Evolutionary conservation across 208 protist species (phyloP), one percentile per base, ranked within the genome.

Genomic region (Borovskyia barvae): DNA sequence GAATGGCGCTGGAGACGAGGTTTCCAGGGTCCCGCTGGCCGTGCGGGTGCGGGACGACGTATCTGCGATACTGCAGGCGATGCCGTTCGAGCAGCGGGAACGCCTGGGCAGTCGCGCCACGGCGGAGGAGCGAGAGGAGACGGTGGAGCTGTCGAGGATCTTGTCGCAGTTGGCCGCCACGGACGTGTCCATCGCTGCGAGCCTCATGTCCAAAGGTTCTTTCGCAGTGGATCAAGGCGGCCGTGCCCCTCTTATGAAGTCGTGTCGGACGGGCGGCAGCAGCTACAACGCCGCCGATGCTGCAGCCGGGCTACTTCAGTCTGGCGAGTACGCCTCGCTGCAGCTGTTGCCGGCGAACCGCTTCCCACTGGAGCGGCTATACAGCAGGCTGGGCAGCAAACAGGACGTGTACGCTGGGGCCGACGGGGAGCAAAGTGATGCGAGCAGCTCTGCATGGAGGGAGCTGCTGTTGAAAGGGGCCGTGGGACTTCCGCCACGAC

Each of bases 101-200:
- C 66, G 55, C 17, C 53, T 64, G 11, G 56, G 58, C 25, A 64
- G 41, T 32, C 46, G 53, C 25, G 46, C 53, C 2, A 54, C 63
- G 11, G 46, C 30, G 17, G 53, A 69, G 5, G 65, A 40, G 39
- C 37, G 37, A 29, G 40, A 47, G 15, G 48, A 64, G 11, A 30
- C 24, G 6, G 51, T 43, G 64, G 35, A 25, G 46, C 32, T 64
- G 15, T 8, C 8, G 37, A 37, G n/a, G 5, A 47, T 25, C 1
- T 20, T 50, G 3, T 35, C 25, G 14, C 50, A 49, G 5, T 3
- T n/a, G 1, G 33, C 14, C 3, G 6, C 32, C 17, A 49, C 26
- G 4, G 45, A 2, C 5, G 12, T 12, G 2, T 22, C 26, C 19
- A 26, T 26, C 0, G 33, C 7, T 15, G 8, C 5, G 11, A 1